Percentiles rank a stretch among this genome's conserved stretches.
These are phyloP conservation scores for Thinopyrum elongatum DNA, from an alignment of 176 grass and related monocot genomes.

Conservation along the genomic window DNA sequence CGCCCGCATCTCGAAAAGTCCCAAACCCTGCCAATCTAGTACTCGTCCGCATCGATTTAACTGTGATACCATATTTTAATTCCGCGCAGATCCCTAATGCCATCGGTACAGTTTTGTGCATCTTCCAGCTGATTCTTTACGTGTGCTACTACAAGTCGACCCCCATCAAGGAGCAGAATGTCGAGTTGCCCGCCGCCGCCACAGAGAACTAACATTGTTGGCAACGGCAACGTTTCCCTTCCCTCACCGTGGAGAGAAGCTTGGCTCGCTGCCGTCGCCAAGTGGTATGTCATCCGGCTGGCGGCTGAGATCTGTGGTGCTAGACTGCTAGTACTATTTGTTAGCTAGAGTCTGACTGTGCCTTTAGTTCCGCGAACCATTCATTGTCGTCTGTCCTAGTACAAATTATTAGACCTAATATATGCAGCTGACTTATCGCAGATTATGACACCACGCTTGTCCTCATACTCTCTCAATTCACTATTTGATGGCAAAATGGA, in stretches of 20 bases:
- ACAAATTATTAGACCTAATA: no score
- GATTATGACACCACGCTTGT: no score
- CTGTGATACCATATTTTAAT: neutral
- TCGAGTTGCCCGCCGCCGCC: slow-evolving; percentile 32
- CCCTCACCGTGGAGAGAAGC: slow-evolving; percentile 27
- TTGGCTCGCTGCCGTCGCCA: neutral
- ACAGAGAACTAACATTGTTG: neutral
- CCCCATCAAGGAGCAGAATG: slow-evolving; percentile 24
- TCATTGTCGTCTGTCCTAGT: no score
- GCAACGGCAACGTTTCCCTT: neutral
- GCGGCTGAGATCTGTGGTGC: no score
- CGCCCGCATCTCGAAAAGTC: neutral
- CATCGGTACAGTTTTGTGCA: slow-evolving; percentile 46
- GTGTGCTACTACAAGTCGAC: slow-evolving; percentile 52
- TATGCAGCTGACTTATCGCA: no score
- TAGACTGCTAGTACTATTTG: neutral
- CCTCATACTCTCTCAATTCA: no score
- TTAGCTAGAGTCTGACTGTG: no score
- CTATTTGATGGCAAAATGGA: no score
- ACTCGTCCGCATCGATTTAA: neutral
- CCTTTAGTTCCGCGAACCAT: no score
- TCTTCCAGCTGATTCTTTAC: slow-evolving; percentile 67
- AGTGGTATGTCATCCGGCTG: neutral
- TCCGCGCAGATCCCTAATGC: slow-evolving; percentile 56
- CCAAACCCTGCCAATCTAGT: neutral